Evolutionary conservation across 495 filamentous ascomycete species (phyloP).

Genomic region (Penicillium manginii): DNA sequence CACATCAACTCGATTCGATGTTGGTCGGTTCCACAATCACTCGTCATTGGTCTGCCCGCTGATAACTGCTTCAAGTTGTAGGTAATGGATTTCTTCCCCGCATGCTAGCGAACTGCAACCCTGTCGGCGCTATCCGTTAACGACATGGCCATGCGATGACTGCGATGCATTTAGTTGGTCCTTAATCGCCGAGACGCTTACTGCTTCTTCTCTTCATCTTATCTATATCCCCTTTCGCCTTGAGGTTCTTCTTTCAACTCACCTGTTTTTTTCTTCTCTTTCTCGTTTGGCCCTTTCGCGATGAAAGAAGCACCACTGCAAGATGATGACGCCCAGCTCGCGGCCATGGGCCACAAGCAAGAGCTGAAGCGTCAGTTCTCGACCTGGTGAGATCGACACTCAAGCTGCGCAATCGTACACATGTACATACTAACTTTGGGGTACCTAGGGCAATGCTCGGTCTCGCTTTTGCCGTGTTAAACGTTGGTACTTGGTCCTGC

Average conservation of each 20-base stretch:
- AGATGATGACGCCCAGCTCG: slow-evolving; percentile 53
- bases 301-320: slow-evolving; percentile 27
- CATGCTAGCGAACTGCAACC: slow-evolving; percentile 19
- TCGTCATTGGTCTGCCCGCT: slow-evolving; percentile 2
- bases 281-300: background rate
- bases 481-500: slow-evolving; percentile 28
- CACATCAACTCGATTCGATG: slow-evolving; percentile 1
- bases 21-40: background rate
- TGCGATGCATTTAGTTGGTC: background rate
- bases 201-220: background rate
- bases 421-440: background rate
- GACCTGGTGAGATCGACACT: slow-evolving; percentile 30
- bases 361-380: slow-evolving; percentile 61
- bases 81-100: slow-evolving; percentile 18
- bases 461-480: slow-evolving; percentile 51
- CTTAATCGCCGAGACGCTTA: background rate
- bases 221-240: background rate
- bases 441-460: slow-evolving; percentile 45
- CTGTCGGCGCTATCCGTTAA: slow-evolving; percentile 23
- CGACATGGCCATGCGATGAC: slow-evolving; percentile 15
- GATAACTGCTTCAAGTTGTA: slow-evolving; percentile 18
- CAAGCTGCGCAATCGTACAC: background rate
- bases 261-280: background rate
- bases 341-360: slow-evolving; percentile 61
- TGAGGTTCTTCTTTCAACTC: too few relatives aligned